These are phyloP conservation scores for Cystobasidiaceae sp. DNA, from an alignment of 1,284 basidiomycete species.

Conservation along the genomic window DNA sequence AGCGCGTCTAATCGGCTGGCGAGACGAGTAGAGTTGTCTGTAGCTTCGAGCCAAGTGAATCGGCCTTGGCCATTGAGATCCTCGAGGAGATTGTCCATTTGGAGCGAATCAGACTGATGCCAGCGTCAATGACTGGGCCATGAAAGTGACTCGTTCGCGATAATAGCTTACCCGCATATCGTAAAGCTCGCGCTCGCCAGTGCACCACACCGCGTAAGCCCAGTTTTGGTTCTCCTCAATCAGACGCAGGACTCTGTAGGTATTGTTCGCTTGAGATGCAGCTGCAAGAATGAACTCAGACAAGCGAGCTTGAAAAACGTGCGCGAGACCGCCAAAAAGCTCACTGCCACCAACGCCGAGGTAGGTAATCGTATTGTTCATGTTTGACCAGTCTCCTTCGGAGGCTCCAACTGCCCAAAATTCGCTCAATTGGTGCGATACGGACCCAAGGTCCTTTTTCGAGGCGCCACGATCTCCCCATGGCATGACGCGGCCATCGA, in stretches of 20 bases:
- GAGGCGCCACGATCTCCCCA: constrained; percentile 8
- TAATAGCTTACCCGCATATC: constrained; percentile 35
- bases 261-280: constrained; percentile 35
- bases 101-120: constrained; percentile 39
- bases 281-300: background rate
- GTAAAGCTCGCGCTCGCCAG: constrained; percentile 46
- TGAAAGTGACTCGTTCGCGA: background rate
- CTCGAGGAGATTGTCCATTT: constrained; percentile 41
- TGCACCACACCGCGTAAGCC: constrained; percentile 46
- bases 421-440: constrained; percentile 40
- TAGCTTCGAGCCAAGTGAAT: background rate
- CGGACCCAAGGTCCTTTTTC: constrained; percentile 7
- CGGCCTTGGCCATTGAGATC: background rate
- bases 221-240: constrained; percentile 38
- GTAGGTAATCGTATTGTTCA: no score
- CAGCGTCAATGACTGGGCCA: background rate
- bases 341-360: no score
- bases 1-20: constrained; percentile 43
- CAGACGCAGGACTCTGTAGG: constrained; percentile 43
- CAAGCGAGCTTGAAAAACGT: no score
- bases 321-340: no score
- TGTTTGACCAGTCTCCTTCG: constrained; percentile 41
- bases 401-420: constrained; percentile 43
- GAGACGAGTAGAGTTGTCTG: background rate
- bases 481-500: constrained; percentile 42